phyloP scores from a whole-genome alignment of 129 eudicot species.

The Silybum marianum region DNA sequence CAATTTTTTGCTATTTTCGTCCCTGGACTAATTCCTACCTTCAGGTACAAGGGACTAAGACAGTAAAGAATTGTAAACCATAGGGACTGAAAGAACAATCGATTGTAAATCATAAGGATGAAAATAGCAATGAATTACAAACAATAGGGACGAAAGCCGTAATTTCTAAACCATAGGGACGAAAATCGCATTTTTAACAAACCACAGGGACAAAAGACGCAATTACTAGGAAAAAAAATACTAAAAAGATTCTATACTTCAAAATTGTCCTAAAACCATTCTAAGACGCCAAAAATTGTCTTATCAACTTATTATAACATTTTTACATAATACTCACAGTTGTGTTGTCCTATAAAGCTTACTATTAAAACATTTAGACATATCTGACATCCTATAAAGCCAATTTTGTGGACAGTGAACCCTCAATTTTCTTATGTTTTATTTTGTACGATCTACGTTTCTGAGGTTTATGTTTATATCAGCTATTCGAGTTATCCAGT shows the following conservation, averaged over 20 bases:
- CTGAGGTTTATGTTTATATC: conserved; percentile 29
- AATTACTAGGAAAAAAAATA: background rate
- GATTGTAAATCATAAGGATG: too few species aligned
- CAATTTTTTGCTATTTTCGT: too few species aligned
- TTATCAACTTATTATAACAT: background rate
- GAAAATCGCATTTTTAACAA: too few species aligned
- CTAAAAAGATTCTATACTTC: background rate
- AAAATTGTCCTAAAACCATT: background rate
- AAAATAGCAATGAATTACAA: too few species aligned
- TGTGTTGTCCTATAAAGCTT: background rate
- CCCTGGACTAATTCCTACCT: too few species aligned
- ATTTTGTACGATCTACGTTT: conserved; percentile 5
- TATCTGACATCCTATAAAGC: background rate
- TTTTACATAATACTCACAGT: background rate
- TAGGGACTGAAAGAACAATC: too few species aligned
- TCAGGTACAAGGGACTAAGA: too few species aligned
- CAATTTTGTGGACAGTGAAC: background rate
- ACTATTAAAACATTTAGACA: background rate
- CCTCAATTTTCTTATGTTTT: conserved; percentile 6
- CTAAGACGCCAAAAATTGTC: background rate
- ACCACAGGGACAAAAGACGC: too few species aligned
- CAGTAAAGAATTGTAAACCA: too few species aligned
- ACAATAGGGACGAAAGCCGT: too few species aligned
- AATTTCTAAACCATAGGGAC: too few species aligned
- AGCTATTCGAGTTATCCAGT: conserved; percentile 73